Evolutionary conservation across 345 rosid genomes (phyloP).

Genomic region (Salix purpurea): DNA sequence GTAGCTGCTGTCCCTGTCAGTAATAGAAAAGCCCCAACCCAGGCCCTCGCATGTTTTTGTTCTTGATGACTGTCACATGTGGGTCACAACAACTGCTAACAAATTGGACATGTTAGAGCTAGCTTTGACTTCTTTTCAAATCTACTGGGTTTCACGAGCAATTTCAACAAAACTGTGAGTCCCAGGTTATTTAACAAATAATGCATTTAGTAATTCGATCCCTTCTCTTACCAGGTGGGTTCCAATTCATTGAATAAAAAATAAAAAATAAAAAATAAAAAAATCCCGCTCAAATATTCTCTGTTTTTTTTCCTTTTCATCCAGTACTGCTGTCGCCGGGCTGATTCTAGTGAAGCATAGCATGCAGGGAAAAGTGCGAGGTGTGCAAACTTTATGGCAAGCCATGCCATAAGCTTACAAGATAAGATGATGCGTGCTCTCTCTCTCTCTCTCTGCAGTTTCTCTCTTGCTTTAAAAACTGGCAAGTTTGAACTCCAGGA

Average conservation of each 20-base stretch:
- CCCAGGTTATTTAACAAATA: too few relatives aligned
- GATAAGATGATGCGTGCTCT: background rate
- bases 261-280: too few relatives aligned
- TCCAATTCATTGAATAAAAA: too few relatives aligned
- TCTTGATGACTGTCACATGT: background rate
- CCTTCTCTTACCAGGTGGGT: too few relatives aligned
- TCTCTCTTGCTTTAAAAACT: background rate
- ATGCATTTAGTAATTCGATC: too few relatives aligned
- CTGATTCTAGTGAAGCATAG: background rate
- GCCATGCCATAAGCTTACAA: conserved; percentile 3
- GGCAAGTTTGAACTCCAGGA: background rate
- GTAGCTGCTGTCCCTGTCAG: background rate
- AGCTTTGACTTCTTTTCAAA: too few relatives aligned
- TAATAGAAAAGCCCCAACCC: background rate
- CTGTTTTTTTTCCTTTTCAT: background rate
- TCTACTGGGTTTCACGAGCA: too few relatives aligned
- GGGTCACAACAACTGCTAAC: background rate
- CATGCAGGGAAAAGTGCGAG: background rate
- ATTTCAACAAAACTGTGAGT: too few relatives aligned
- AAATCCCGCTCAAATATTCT: too few relatives aligned
- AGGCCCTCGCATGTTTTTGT: background rate
- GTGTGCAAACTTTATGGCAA: background rate
- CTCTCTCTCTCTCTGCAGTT: background rate
- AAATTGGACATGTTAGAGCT: too few relatives aligned
- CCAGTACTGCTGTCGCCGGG: too few relatives aligned